phyloP scores from a whole-genome alignment of 2,329 filamentous ascomycete genomes.

The Nemania sp. region DNA sequence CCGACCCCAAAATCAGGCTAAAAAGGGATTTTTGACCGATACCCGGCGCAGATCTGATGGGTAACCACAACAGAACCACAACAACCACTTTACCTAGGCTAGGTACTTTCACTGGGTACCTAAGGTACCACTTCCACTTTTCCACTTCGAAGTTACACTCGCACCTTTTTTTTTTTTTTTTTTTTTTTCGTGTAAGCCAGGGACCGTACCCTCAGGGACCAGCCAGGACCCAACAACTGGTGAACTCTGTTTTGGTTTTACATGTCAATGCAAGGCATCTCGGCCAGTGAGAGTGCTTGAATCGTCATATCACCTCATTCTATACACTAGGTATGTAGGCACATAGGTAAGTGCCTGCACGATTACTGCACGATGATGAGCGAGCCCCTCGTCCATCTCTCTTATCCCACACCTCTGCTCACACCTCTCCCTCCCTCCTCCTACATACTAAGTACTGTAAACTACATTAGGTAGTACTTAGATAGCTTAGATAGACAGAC shows the following conservation, averaged over 20 bases:
- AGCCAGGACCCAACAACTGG: slow-evolving; percentile 6
- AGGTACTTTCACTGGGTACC: too few relatives aligned
- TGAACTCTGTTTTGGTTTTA: slow-evolving; percentile 13
- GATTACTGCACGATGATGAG: too few relatives aligned
- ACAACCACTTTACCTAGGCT: too few relatives aligned
- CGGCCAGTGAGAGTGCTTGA: slow-evolving; percentile 14
- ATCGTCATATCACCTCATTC: slow-evolving; percentile 20
- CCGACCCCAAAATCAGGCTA: slow-evolving; percentile 46
- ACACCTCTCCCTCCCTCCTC: too few relatives aligned
- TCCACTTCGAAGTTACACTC: too few relatives aligned
- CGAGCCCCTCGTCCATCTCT: too few relatives aligned
- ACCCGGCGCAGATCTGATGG: slow-evolving; percentile 45
- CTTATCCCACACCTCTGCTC: too few relatives aligned
- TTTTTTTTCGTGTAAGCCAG: slow-evolving; percentile 14
- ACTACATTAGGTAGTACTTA: slow-evolving; percentile 15
- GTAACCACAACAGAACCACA: background rate
- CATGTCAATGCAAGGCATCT: slow-evolving; percentile 28
- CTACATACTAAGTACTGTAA: too few relatives aligned
- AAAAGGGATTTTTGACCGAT: slow-evolving; percentile 41
- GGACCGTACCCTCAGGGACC: slow-evolving; percentile 2
- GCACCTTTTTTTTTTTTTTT: too few relatives aligned
- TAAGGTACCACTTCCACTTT: too few relatives aligned
- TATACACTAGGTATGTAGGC: slow-evolving; percentile 27
- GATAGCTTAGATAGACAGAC: background rate
- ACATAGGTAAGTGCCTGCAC: background rate